Conservation (phyloP, 2,329 filamentous ascomycete species). For the Septoria linicola region DNA sequence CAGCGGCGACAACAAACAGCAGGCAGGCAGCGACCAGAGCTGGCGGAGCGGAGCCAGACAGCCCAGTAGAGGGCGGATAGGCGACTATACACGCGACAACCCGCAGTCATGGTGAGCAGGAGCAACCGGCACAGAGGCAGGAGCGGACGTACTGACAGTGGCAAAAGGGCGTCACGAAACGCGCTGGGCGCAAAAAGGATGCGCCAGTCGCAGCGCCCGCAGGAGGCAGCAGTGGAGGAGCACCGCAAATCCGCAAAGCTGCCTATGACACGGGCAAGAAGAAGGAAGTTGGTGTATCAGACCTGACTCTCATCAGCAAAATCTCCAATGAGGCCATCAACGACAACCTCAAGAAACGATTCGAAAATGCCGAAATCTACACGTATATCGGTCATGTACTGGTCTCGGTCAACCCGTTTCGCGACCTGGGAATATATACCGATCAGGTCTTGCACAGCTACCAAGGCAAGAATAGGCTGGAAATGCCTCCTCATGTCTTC, state of each 20-base stretch:
- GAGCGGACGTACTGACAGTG: background rate
- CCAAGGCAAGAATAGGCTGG: conserved; percentile 92
- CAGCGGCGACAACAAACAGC: background rate
- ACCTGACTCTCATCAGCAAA: conserved; percentile 95
- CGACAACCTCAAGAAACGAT: conserved; percentile 96
- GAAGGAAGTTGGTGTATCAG: conserved; percentile 98
- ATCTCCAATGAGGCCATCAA: conserved; percentile 99
- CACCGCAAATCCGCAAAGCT: conserved; percentile 84
- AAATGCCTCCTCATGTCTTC: conserved; percentile 85
- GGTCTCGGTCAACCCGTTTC: conserved; percentile 97
- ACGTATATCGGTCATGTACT: conserved; percentile 99
- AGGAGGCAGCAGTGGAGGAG: conserved; percentile 46
- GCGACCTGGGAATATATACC: conserved; percentile 94
- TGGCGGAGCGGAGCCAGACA: conserved; percentile 10
- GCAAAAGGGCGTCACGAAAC: conserved; percentile 55
- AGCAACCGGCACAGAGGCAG: no score
- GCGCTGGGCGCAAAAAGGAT: conserved; percentile 59
- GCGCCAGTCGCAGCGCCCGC: conserved; percentile 42
- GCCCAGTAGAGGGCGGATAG: conserved; percentile 11
- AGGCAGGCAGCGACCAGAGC: no score
- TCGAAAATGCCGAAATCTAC: conserved; percentile 97
- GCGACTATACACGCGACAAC: background rate
- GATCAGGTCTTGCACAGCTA: conserved; percentile 91
- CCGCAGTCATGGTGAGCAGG: conserved; percentile 7
- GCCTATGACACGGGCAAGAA: conserved; percentile 96